Conservation (phyloP, 2,329 filamentous ascomycete genomes). For the Raffaelea deltoideospora region DNA sequence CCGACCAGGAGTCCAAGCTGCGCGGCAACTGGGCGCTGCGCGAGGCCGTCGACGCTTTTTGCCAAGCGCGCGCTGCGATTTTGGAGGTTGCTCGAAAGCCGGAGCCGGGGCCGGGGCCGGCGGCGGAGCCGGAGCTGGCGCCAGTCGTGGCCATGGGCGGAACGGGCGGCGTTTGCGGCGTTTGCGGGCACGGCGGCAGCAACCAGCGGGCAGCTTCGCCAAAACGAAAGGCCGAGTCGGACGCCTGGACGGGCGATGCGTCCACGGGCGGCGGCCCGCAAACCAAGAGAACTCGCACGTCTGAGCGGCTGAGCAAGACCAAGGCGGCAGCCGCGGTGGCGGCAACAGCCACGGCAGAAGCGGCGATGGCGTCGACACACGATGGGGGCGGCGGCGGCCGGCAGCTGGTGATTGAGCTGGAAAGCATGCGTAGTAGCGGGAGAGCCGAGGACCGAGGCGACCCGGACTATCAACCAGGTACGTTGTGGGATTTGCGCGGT, state of each 20-base stretch:
- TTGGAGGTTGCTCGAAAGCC: slow-evolving; percentile 46
- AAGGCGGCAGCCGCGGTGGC: slow-evolving; percentile 22
- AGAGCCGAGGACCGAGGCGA: no score
- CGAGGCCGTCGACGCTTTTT: slow-evolving; percentile 70
- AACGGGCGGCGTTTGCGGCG: slow-evolving; percentile 1
- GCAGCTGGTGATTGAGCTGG: no score
- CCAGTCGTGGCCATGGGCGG: neutral
- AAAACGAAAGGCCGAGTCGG: slow-evolving; percentile 35
- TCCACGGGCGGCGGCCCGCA: slow-evolving; percentile 15
- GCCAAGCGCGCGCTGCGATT: slow-evolving; percentile 43
- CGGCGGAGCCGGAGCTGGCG: neutral
- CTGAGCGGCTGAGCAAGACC: slow-evolving; percentile 30
- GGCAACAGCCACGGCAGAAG: slow-evolving; percentile 17
- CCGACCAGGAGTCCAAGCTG: slow-evolving; percentile 72
- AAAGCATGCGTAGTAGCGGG: no score
- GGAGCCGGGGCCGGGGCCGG: slow-evolving; percentile 9
- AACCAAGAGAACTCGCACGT: slow-evolving; percentile 37
- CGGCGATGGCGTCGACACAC: slow-evolving; percentile 7
- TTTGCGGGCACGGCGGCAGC: neutral
- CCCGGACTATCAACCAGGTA: slow-evolving; percentile 17
- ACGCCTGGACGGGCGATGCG: slow-evolving; percentile 15
- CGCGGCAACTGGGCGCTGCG: slow-evolving; percentile 73
- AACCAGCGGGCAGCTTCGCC: slow-evolving; percentile 12
- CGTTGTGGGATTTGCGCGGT: neutral
- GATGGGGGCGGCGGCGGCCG: slow-evolving; percentile 8